A percentile compares a stretch with the other conserved stretches of the same genome.
These are phyloP conservation scores for Aegilops tauschii DNA, from an alignment of 176 grass and related monocot genomes.

Conservation along the genomic window DNA sequence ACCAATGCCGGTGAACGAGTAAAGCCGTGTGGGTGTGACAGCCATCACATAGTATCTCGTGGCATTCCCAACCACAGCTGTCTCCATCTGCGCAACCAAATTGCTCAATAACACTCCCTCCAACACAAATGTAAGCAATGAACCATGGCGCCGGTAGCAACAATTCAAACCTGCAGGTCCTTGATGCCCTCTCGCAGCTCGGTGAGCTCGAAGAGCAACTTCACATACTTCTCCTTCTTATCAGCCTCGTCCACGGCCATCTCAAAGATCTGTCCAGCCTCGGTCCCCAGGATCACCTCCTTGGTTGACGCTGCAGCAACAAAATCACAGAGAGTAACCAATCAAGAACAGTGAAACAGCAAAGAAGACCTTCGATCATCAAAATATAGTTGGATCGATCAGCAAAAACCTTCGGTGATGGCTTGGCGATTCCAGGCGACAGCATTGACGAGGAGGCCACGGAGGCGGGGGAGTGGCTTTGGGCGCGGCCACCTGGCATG, in stretches of 20 bases:
- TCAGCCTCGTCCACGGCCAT: conserved; percentile 80
- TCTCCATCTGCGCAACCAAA: conserved; percentile 69
- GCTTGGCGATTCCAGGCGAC: conserved; percentile 89
- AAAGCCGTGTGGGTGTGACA: conserved; percentile 77
- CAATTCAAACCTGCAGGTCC: conserved; percentile 62
- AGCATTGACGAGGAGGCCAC: conserved; percentile 72
- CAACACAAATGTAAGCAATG: not conserved
- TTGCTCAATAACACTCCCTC: not conserved
- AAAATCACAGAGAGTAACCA: not conserved
- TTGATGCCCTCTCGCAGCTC: conserved; percentile 79
- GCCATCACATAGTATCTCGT: conserved; percentile 93
- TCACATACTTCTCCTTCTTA: conserved; percentile 95
- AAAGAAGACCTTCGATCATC: not conserved
- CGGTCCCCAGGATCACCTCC: conserved; percentile 86
- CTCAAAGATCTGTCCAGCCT: conserved; percentile 79
- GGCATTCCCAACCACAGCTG: conserved; percentile 43
- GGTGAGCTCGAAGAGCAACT: conserved; percentile 69
- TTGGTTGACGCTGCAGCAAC: conserved; percentile 72
- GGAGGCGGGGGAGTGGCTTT: conserved; percentile 64
- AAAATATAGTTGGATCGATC: not conserved
- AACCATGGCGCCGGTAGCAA: not conserved
- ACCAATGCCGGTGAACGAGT: conserved; percentile 95
- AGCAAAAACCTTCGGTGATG: conserved; percentile 64
- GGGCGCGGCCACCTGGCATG: conserved; percentile 87
- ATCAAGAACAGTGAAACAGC: not conserved